Conservation (phyloP, 495 filamentous ascomycete genomes). For the Staphylotrichum longicolle region DNA sequence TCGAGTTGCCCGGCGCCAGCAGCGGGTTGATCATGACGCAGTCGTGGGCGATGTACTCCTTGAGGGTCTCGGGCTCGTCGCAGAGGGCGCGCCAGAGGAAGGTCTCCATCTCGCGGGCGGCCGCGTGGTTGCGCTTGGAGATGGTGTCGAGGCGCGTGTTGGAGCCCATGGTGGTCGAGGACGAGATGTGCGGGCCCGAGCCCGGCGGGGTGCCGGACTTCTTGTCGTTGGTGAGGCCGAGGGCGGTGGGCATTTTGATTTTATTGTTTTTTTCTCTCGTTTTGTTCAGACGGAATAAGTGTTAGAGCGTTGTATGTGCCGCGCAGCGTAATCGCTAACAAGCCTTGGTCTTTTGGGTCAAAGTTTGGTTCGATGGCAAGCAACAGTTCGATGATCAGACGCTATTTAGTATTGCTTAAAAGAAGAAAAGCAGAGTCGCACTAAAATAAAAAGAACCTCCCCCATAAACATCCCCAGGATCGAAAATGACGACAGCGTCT, state of each 20-base stretch:
- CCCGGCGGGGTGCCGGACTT: constrained; percentile 15
- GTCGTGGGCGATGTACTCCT: constrained; percentile 39
- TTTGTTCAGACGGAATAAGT: background rate
- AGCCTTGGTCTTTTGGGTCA: background rate
- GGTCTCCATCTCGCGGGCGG: constrained; percentile 37
- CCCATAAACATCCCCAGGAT: background rate
- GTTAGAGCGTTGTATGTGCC: background rate
- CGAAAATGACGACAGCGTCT: constrained; percentile 8
- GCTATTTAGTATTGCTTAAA: too few relatives aligned
- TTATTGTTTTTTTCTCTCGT: background rate
- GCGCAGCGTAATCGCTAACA: constrained; percentile 5
- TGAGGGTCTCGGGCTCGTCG: constrained; percentile 33
- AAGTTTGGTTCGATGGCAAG: background rate
- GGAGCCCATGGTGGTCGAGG: constrained; percentile 24
- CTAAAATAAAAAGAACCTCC: too few relatives aligned
- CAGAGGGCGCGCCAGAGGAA: constrained; percentile 38
- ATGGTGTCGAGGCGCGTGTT: constrained; percentile 39
- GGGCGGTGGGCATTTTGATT: constrained; percentile 5
- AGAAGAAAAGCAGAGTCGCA: too few relatives aligned
- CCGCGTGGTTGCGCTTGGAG: constrained; percentile 39
- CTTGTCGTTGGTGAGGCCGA: constrained; percentile 6
- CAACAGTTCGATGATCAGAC: too few relatives aligned
- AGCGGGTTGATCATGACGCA: constrained; percentile 42
- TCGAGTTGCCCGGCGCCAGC: constrained; percentile 17
- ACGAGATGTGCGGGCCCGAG: constrained; percentile 16